Evolutionary conservation across 108 stramenopile species (phyloP).

Genomic region (Schizochytrium sp.): DNA sequence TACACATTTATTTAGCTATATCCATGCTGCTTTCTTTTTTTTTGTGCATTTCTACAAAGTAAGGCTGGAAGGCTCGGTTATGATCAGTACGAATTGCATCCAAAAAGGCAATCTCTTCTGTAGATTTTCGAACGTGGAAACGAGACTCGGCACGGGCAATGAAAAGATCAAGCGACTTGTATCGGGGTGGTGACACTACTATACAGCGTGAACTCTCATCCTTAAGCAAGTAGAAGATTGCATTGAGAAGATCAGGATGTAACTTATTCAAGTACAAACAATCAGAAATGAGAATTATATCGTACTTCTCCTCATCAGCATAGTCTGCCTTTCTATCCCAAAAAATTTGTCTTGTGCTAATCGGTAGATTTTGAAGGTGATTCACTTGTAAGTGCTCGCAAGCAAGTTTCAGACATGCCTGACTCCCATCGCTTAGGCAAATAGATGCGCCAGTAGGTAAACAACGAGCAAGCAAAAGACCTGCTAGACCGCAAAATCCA

Average conservation of each 20-base stretch:
- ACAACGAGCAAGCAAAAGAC: conserved; percentile 16
- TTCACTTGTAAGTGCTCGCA: neutral
- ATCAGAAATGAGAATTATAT: conserved; percentile 27
- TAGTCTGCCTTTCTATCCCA: conserved; percentile 43
- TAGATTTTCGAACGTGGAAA: conserved; percentile 5
- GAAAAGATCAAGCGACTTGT: conserved; percentile 49
- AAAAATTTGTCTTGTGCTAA: neutral
- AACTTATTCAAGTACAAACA: conserved; percentile 44
- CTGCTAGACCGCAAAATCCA: conserved; percentile 46
- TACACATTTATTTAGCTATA: neutral
- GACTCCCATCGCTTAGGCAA: conserved; percentile 43
- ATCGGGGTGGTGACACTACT: conserved; percentile 32
- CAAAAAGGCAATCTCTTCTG: neutral
- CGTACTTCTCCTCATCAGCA: neutral
- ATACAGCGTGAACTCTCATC: neutral
- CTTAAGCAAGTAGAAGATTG: neutral
- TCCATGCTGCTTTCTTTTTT: neutral
- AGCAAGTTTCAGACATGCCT: conserved; percentile 23
- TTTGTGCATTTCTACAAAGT: conserved; percentile 8
- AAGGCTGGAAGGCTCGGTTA: neutral
- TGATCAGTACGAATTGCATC: neutral
- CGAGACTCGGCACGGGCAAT: neutral
- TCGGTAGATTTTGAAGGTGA: neutral
- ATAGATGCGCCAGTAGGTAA: neutral
- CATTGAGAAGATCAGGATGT: conserved; percentile 48